Evolutionary conservation across 495 filamentous ascomycete species (phyloP).

Genomic region (Echria macrotheca): DNA sequence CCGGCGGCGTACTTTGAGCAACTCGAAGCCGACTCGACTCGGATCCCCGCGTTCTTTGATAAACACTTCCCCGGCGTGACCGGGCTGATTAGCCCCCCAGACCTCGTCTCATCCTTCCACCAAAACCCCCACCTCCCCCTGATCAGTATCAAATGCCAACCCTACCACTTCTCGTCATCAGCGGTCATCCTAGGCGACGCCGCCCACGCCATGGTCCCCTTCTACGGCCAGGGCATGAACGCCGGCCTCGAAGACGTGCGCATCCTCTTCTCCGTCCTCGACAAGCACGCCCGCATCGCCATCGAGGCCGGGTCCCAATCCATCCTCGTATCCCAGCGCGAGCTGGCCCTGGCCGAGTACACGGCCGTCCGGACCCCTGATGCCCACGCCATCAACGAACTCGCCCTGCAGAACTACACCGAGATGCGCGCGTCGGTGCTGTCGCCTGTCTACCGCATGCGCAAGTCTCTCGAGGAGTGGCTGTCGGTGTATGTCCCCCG

Average conservation of each 20-base stretch:
- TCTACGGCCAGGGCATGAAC: slow-evolving; percentile 89
- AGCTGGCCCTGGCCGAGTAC: slow-evolving; percentile 66
- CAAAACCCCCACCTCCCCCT: slow-evolving; percentile 83
- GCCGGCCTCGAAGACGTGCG: slow-evolving; percentile 78
- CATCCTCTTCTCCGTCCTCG: slow-evolving; percentile 70
- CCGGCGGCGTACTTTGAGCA: slow-evolving; percentile 53
- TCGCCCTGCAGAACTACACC: slow-evolving; percentile 84
- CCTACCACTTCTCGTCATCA: slow-evolving; percentile 73
- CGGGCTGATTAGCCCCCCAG: slow-evolving; percentile 63
- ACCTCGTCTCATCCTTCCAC: slow-evolving; percentile 65
- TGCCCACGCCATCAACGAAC: slow-evolving; percentile 83
- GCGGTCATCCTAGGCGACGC: slow-evolving; percentile 88
- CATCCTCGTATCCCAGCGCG: slow-evolving; percentile 35
- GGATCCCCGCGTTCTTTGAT: slow-evolving; percentile 68
- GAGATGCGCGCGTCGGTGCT: slow-evolving; percentile 87
- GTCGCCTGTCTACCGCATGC: slow-evolving; percentile 63
- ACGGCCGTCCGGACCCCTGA: slow-evolving; percentile 65
- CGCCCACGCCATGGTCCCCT: slow-evolving; percentile 96
- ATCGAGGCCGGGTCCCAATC: slow-evolving; percentile 6
- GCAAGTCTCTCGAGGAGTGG: slow-evolving; percentile 84
- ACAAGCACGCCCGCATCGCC: slow-evolving; percentile 48
- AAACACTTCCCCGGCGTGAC: slow-evolving; percentile 80
- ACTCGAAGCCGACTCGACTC: slow-evolving; percentile 51
- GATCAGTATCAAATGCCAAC: slow-evolving; percentile 85
- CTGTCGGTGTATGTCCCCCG: slow-evolving; percentile 68